A percentile compares a stretch with the other conserved stretches of the same genome.
phyloP scores from a whole-genome alignment of 2,329 filamentous ascomycete genomes.

The Hymenoscyphus occultus region DNA sequence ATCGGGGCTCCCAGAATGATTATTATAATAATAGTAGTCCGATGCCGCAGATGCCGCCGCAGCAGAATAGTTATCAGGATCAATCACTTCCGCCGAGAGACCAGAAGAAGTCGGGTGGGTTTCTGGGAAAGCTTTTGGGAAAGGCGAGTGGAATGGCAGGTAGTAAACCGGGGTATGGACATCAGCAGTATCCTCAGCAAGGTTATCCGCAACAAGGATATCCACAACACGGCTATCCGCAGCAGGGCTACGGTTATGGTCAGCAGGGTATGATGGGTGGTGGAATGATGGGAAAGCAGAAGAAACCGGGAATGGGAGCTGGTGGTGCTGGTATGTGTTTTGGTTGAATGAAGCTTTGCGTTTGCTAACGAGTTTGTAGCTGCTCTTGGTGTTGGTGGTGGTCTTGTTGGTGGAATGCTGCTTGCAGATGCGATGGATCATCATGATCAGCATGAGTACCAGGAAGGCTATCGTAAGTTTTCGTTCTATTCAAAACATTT shows the following conservation, averaged over 20 bases:
- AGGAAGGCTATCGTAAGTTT: conserved; percentile 44
- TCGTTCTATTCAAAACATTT: not conserved
- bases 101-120: conserved; percentile 43
- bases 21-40: conserved; percentile 2
- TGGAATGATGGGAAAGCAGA: conserved; percentile 40
- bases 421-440: conserved; percentile 66
- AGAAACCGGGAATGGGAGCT: conserved; percentile 59
- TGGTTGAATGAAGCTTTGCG: not conserved
- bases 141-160: conserved; percentile 22
- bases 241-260: conserved; percentile 36
- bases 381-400: conserved; percentile 76
- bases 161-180: conserved; percentile 35
- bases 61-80: conserved; percentile 12
- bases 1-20: conserved; percentile 8
- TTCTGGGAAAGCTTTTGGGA: conserved; percentile 52
- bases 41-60: not conserved
- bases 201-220: conserved; percentile 28
- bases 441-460: conserved; percentile 56
- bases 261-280: conserved; percentile 25
- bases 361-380: not conserved
- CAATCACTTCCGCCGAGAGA: conserved; percentile 44
- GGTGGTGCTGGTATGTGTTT: conserved; percentile 54
- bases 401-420: conserved; percentile 73
- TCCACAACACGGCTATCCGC: conserved; percentile 40
- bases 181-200: conserved; percentile 18